Base-by-base conservation (phyloP, 1,284 basidiomycete genomes). In the Phylloporus sp. region DNA sequence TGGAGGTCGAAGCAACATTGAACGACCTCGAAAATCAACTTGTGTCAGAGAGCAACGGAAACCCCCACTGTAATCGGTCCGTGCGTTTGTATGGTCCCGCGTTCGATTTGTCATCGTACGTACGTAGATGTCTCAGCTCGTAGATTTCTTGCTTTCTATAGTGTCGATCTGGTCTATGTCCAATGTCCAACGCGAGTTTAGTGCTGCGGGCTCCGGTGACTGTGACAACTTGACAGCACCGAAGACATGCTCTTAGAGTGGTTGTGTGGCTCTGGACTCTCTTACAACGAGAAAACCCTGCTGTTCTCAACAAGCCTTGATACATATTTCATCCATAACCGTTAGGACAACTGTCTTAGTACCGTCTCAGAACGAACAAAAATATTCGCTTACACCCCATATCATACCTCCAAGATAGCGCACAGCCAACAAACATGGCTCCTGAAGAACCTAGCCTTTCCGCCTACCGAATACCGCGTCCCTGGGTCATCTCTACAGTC, bases 1-100 rank as follows among this genome's bases (percentile, higher is more conserved):
- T 80, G 8, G 90, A 93, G 77, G 91, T 93, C 27, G 91, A 92
- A 77, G 88, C 86, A 25, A 84, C 88, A 20, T 84, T 94, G 57
- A 88, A 83, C 64, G 84, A 85, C 66, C 80, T 93, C 32, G 89
- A 93, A 68, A 82, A 91, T 57, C n/a, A n/a, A n/a, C n/a, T n/a
- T n/a, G n/a, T n/a, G n/a, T n/a, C n/a, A n/a, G n/a, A n/a, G n/a
- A n/a, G n/a, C n/a, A n/a, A n/a, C n/a, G n/a, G n/a, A n/a, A n/a
- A n/a, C n/a, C n/a, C n/a, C n/a, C n/a, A n/a, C n/a, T n/a, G n/a
- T n/a, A n/a, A n/a, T n/a, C n/a, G n/a, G n/a, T n/a, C n/a, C n/a
- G n/a, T n/a, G n/a, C n/a, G n/a, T n/a, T n/a, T n/a, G n/a, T n/a
- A n/a, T n/a, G n/a, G n/a, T n/a, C n/a, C n/a, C n/a, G n/a, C n/a